phyloP scores from a whole-genome alignment of 208 protist species.

The Vickermania ingenoplastis region DNA sequence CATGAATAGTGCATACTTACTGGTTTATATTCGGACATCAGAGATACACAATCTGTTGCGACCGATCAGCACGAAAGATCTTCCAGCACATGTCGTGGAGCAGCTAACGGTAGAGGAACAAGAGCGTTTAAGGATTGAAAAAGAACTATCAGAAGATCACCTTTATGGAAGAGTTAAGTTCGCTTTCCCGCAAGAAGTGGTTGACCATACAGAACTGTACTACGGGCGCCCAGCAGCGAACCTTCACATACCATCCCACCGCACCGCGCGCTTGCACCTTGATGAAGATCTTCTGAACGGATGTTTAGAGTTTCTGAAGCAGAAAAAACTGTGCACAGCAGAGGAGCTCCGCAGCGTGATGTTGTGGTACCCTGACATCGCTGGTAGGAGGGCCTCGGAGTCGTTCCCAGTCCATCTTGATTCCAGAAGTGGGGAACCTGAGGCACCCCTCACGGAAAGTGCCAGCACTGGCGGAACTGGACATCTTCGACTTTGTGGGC shows the following conservation, averaged over 20 bases:
- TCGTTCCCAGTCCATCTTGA: too few relatives aligned
- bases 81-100: conserved; percentile 65
- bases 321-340: conserved; percentile 21
- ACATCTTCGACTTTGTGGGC: conserved; percentile 28
- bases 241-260: conserved; percentile 50
- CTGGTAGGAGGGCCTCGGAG: too few relatives aligned
- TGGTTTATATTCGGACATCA: conserved; percentile 82
- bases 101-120: conserved; percentile 47
- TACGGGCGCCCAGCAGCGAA: conserved; percentile 20
- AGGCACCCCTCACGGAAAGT: background rate
- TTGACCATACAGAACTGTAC: conserved; percentile 49
- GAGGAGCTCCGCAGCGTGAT: conserved; percentile 17
- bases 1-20: conserved; percentile 82
- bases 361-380: conserved; percentile 48
- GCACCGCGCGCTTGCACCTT: conserved; percentile 44
- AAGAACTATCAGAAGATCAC: conserved; percentile 63
- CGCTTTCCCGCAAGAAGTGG: conserved; percentile 48
- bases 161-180: conserved; percentile 75
- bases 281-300: conserved; percentile 46
- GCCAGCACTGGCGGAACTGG: background rate
- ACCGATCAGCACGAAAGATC: conserved; percentile 40
- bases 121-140: conserved; percentile 35
- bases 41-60: conserved; percentile 51
- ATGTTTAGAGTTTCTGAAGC: conserved; percentile 42
- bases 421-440: background rate